Base-by-base conservation (phyloP, 352 stramenopile genomes). In the Nothophytophthora sp. region DNA sequence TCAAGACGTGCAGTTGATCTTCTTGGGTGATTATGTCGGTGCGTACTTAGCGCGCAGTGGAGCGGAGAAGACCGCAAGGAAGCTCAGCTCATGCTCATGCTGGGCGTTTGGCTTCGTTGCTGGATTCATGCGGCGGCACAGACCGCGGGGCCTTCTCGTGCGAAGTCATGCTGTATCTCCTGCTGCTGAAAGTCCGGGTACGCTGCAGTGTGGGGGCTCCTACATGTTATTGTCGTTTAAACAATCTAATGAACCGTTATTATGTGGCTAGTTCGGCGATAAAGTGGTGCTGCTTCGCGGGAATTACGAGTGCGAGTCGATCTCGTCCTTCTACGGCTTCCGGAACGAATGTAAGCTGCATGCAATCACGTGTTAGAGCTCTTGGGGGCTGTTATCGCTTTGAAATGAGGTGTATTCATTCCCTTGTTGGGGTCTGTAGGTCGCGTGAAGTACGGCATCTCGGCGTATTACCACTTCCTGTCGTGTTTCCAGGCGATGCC, bases 321-420 rank as follows among this genome's bases (percentile, higher is more conserved):
- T 94, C 40, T 94, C 84, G 25, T 89, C 79, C 15, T 92, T 92
- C 48, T 94, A 94, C 44, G 83, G 83, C 19, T 94, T 94, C 41
- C 79, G 84, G 24, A 75, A 73, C 29, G 84, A 94, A 69, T 94
- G 84, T 83, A 60, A 43, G 54, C 11, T 1, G 27, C 1, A 1
- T 50, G 12, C 15, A 37, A 12, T 4, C 29, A 5, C 29, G 12
- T 35, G 27, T 11, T 11, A 6, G 11, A 11, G 27, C 27, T 30
- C 27, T 11, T 11, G 11, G 6, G 27, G 6, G 6, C 27, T 30
- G 27, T 30, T n/a, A n/a, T n/a, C n/a, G n/a, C n/a, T n/a, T n/a
- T n/a, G n/a, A n/a, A n/a, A n/a, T 32, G 32, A 37, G 32, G 13
- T 42, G 1, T 16, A 18, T 9, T 3, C 13, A 4, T 33, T 25